Conservation (phyloP, 768 basidiomycete genomes). For the Pulveroboletus frians region DNA sequence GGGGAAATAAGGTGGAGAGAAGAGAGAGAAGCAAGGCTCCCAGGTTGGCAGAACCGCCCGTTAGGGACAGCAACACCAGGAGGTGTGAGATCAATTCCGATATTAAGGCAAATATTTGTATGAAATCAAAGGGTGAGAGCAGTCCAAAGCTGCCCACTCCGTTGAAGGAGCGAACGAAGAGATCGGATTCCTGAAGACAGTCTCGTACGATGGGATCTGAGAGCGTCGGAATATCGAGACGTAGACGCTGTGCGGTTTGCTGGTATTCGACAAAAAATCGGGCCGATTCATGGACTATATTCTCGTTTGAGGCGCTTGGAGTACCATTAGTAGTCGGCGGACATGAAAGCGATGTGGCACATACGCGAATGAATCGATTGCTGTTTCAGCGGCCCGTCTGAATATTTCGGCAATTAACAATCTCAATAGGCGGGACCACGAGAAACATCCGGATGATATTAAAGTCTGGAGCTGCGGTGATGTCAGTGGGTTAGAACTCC, state of each 20-base stretch:
- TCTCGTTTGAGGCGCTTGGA: constrained; percentile 63
- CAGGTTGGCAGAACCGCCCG: constrained; percentile 47
- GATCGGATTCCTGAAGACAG: constrained; percentile 80
- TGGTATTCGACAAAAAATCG: constrained; percentile 72
- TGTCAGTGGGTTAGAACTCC: background rate
- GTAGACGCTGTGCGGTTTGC: constrained; percentile 72
- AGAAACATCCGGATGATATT: constrained; percentile 66
- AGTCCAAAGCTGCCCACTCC: constrained; percentile 71
- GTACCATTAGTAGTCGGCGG: constrained; percentile 4
- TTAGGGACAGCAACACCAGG: constrained; percentile 62
- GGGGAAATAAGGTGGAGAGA: constrained; percentile 54
- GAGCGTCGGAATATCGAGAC: constrained; percentile 74
- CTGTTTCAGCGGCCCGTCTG: constrained; percentile 58
- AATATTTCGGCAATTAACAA: constrained; percentile 59
- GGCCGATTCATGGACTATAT: constrained; percentile 66
- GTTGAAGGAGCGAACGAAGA: constrained; percentile 77
- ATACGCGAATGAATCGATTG: constrained; percentile 71
- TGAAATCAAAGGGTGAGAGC: constrained; percentile 73
- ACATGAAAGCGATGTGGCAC: constrained; percentile 29
- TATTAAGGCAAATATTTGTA: constrained; percentile 64
- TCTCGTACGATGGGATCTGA: constrained; percentile 69
- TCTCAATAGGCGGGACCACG: constrained; percentile 58
- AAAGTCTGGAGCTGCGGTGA: constrained; percentile 56
- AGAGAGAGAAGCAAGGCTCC: constrained; percentile 58
- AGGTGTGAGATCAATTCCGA: constrained; percentile 71